A percentile compares a stretch with the other conserved stretches of the same genome.
Conservation (phyloP, 2,329 filamentous ascomycete genomes). For the Parasarocladium wereldwijsianum region DNA sequence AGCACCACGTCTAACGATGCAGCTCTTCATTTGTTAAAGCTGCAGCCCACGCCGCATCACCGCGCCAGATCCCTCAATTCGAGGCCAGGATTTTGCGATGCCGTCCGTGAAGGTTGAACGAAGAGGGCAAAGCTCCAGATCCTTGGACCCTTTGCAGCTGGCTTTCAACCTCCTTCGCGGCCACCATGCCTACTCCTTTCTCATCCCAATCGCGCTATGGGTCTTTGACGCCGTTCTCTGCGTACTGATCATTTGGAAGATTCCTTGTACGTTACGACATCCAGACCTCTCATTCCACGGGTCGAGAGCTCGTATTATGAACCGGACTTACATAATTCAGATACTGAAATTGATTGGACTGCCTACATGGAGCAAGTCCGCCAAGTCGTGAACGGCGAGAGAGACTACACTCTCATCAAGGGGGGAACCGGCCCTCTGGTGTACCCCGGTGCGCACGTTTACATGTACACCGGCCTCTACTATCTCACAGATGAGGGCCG, state of each 20-base stretch:
- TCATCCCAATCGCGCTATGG: conserved; percentile 47
- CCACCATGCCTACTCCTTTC: conserved; percentile 31
- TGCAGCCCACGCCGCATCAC: too few species aligned
- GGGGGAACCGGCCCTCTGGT: conserved; percentile 87
- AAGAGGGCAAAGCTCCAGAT: too few species aligned
- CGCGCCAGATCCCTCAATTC: too few species aligned
- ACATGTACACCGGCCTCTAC: conserved; percentile 74
- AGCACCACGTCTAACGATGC: too few species aligned
- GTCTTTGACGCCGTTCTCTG: conserved; percentile 59
- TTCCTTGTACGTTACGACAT: conserved; percentile 52
- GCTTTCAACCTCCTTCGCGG: conserved; percentile 31
- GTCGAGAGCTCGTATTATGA: conserved; percentile 1
- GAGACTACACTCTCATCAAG: conserved; percentile 73
- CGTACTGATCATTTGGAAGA: conserved; percentile 59
- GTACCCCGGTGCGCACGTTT: conserved; percentile 88
- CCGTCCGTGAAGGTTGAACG: too few species aligned
- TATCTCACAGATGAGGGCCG: conserved; percentile 59
- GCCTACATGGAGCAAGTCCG: conserved; percentile 92
- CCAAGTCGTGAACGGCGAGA: conserved; percentile 69
- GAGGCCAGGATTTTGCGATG: too few species aligned
- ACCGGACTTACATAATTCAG: conserved; percentile 22
- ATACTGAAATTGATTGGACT: conserved; percentile 96
- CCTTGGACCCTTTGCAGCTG: conserved; percentile 9
- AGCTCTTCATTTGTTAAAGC: too few species aligned
- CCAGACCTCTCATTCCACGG: neutral